Evolutionary conservation across 2,329 filamentous ascomycete genomes (phyloP).

Genomic region (Pseudocercospora ulei): DNA sequence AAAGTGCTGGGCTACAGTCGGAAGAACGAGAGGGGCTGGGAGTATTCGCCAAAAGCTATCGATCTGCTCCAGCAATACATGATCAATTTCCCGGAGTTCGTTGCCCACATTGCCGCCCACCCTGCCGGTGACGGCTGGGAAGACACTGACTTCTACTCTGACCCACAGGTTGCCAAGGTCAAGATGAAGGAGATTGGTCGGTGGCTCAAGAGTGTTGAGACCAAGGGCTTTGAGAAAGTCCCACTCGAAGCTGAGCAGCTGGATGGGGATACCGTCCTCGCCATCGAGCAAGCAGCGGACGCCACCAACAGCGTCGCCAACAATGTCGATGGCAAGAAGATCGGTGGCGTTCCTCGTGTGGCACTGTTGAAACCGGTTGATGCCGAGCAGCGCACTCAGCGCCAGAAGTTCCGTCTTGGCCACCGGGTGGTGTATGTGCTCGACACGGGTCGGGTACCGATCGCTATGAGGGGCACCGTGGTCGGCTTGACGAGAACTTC

Average conservation of each 20-base stretch:
- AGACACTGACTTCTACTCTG: conserved; percentile 77
- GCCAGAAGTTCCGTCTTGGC: conserved; percentile 72
- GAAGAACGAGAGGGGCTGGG: conserved; percentile 79
- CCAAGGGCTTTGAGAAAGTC: conserved; percentile 88
- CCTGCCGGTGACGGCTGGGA: conserved; percentile 74
- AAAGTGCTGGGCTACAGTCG: conserved; percentile 95
- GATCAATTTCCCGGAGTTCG: conserved; percentile 88
- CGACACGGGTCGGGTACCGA: conserved; percentile 87
- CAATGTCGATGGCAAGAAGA: conserved; percentile 52
- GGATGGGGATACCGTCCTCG: conserved; percentile 76
- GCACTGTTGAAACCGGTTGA: conserved; percentile 88
- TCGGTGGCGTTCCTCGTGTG: conserved; percentile 72
- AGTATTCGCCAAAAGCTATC: conserved; percentile 80
- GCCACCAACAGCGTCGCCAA: conserved; percentile 44
- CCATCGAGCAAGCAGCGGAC: conserved; percentile 69
- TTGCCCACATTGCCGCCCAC: conserved; percentile 75
- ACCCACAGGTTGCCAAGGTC: conserved; percentile 57
- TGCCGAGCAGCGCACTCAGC: conserved; percentile 82
- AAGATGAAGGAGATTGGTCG: conserved; percentile 88
- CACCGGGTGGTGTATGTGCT: conserved; percentile 90
- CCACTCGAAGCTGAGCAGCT: conserved; percentile 93
- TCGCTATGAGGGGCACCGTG: conserved; percentile 85
- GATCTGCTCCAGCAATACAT: conserved; percentile 79
- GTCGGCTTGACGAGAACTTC: conserved; percentile 84
- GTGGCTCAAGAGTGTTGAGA: conserved; percentile 87